Percentiles rank a stretch among this genome's conserved stretches.
Evolutionary conservation across 345 rosid species (phyloP).

Genomic region (Eucalyptus curtisii): DNA sequence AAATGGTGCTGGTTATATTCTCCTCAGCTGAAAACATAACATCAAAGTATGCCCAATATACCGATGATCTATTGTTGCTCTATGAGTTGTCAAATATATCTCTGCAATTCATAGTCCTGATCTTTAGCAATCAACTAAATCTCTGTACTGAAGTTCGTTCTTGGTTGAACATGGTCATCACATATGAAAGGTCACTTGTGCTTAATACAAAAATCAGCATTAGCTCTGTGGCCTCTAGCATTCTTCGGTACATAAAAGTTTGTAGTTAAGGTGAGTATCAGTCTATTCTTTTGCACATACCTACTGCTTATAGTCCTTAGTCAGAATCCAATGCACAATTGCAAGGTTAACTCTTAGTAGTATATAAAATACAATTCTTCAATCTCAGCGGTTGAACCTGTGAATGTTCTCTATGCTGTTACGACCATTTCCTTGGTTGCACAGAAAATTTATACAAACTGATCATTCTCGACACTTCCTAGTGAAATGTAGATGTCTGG

Average conservation of each 20-base stretch:
- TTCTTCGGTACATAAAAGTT: not conserved
- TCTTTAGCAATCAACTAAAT: not conserved
- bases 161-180: not conserved
- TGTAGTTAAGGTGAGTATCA: not conserved
- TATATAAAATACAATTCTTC: not conserved
- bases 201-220: not conserved
- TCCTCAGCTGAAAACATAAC: constrained; percentile 14
- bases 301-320: not conserved
- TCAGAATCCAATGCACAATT: not conserved
- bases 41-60: not conserved
- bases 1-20: constrained; percentile 28
- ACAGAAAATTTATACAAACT: not conserved
- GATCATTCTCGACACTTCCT: not conserved
- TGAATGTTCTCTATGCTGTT: not conserved
- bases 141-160: not conserved
- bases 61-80: not conserved
- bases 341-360: not conserved
- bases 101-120: not conserved
- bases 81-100: not conserved
- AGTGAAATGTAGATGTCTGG: not conserved
- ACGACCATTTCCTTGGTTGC: not conserved
- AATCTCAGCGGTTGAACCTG: not conserved
- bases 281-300: not conserved
- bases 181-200: not conserved
- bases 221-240: not conserved